These are phyloP conservation scores for Pilatotrama ljubarskyi DNA, from an alignment of 768 basidiomycete genomes.

Conservation along the genomic window DNA sequence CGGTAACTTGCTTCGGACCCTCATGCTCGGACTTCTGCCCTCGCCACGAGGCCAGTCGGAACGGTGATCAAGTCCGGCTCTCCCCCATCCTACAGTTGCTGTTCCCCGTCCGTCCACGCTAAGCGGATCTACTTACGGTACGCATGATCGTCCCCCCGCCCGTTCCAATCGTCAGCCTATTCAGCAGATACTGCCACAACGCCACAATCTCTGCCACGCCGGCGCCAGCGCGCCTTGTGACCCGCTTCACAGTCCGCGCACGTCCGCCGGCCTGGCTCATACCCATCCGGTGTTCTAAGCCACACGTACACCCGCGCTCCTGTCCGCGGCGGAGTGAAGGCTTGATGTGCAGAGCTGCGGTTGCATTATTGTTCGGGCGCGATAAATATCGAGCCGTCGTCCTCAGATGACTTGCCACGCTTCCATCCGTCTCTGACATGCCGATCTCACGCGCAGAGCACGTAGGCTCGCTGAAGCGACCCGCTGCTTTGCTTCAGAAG, in stretches of 20 bases:
- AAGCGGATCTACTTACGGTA: background rate
- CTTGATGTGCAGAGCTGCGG: background rate
- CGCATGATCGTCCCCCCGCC: slow-evolving; percentile 7
- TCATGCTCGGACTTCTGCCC: background rate
- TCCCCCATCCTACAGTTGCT: background rate
- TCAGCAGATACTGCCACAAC: slow-evolving; percentile 10
- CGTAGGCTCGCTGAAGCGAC: slow-evolving; percentile 60
- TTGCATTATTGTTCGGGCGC: background rate
- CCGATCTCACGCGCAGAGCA: slow-evolving; percentile 46
- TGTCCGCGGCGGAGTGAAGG: background rate
- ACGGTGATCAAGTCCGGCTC: background rate
- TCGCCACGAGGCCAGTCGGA: background rate
- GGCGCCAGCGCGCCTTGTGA: slow-evolving; percentile 8
- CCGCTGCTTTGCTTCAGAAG: slow-evolving; percentile 45
- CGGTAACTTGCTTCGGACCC: slow-evolving; percentile 1
- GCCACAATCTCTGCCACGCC: slow-evolving; percentile 8
- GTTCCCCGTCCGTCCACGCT: background rate
- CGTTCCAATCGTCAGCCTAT: background rate
- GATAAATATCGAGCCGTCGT: background rate
- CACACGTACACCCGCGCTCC: background rate
- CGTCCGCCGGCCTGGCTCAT: background rate
- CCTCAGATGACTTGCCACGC: background rate
- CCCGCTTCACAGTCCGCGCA: background rate
- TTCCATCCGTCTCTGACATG: background rate
- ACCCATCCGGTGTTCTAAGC: background rate